Conservation (phyloP, 139 green algal genomes). For the Tetradesmus obliquus region DNA sequence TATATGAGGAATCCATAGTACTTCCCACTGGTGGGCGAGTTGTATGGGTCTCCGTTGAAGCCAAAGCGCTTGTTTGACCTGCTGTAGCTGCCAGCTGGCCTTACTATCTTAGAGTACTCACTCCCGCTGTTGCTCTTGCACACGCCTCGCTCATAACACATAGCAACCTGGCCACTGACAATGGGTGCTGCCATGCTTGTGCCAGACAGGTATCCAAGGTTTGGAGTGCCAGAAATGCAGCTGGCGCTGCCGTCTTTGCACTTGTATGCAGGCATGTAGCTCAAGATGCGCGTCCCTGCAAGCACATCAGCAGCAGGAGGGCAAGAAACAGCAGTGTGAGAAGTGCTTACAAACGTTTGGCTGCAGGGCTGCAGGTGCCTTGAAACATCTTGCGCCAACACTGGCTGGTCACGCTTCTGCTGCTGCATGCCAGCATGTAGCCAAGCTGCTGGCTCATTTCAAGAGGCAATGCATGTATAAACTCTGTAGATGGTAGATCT, state of each 20-base stretch:
- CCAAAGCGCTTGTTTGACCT: constrained; percentile 5
- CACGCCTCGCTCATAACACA: constrained; percentile 33
- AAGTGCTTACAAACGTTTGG: background rate
- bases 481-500: too few species aligned
- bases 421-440: background rate
- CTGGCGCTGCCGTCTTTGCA: constrained; percentile 2
- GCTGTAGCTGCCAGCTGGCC: background rate
- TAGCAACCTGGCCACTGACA: constrained; percentile 8
- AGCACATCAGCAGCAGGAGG: background rate
- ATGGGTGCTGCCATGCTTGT: constrained; percentile 44
- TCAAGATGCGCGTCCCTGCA: constrained; percentile 28
- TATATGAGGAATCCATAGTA: constrained; percentile 38
- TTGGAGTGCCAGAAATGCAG: constrained; percentile 13
- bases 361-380: too few species aligned
- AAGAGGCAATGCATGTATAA: background rate
- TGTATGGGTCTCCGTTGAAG: constrained; percentile 2
- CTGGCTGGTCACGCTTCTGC: background rate
- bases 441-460: background rate
- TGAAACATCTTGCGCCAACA: background rate
- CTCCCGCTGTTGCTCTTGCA: background rate
- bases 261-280: constrained; percentile 39
- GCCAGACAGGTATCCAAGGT: constrained; percentile 36
- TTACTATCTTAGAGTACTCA: background rate
- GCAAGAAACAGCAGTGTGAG: background rate
- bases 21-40: constrained; percentile 1